Percentiles rank a stretch among this genome's conserved stretches.
These are phyloP conservation scores for Sarocladium oryzae DNA, from an alignment of 2,329 filamentous ascomycete genomes.

Conservation along the genomic window DNA sequence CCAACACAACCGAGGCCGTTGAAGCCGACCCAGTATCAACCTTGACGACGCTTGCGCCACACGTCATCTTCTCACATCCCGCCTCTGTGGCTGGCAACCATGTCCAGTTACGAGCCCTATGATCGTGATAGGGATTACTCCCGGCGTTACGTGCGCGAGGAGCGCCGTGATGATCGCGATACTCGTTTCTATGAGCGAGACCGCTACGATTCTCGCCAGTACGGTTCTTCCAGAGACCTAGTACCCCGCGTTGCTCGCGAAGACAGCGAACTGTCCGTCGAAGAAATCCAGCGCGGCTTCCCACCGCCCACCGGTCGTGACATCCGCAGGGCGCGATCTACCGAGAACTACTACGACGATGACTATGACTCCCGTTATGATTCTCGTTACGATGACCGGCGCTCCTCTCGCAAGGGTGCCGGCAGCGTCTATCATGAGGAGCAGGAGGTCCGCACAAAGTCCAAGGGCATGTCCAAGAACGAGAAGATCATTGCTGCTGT, in stretches of 20 bases:
- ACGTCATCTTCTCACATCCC: not conserved
- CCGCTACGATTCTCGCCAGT: conserved; percentile 29
- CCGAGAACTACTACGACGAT: conserved; percentile 56
- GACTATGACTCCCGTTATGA: conserved; percentile 29
- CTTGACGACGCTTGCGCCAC: not conserved
- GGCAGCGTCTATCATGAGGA: conserved; percentile 50
- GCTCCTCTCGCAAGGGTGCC: conserved; percentile 39
- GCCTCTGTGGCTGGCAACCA: conserved; percentile 15
- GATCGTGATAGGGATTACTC: conserved; percentile 37
- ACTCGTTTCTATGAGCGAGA: conserved; percentile 43
- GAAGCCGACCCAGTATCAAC: not conserved
- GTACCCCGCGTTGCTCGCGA: conserved; percentile 49
- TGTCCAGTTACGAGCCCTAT: conserved; percentile 48
- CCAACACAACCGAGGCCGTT: not conserved
- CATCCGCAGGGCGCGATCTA: conserved; percentile 56
- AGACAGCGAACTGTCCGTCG: conserved; percentile 68
- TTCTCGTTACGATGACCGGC: conserved; percentile 43
- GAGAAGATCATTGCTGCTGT: conserved; percentile 63
- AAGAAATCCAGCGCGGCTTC: conserved; percentile 80
- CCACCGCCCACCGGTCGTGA: conserved; percentile 57
- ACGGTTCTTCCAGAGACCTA: conserved; percentile 41
- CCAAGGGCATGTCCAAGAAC: conserved; percentile 47
- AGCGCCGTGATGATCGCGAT: conserved; percentile 44
- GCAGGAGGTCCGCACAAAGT: conserved; percentile 46
- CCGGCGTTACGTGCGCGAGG: conserved; percentile 48